These are phyloP conservation scores for Apiospora saccharicola DNA, from an alignment of 2,329 filamentous ascomycete genomes.

Conservation along the genomic window DNA sequence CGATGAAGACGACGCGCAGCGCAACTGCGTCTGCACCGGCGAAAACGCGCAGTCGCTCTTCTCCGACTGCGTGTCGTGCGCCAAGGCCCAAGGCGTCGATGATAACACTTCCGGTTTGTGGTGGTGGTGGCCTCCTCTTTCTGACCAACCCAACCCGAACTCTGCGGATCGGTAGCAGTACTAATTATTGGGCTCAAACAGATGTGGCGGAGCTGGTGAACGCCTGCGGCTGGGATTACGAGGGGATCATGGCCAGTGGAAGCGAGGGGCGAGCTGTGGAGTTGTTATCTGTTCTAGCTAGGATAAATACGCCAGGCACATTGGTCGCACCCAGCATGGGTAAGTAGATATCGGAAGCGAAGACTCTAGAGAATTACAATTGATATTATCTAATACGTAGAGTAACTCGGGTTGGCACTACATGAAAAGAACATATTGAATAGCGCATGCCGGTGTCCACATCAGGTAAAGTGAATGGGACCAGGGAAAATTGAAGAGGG, in stretches of 20 bases:
- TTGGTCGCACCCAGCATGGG: too few relatives aligned
- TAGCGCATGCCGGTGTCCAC: too few relatives aligned
- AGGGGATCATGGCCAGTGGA: background rate
- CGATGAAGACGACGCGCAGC: background rate
- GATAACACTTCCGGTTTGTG: background rate
- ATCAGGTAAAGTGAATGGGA: too few relatives aligned
- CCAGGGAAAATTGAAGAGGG: too few relatives aligned
- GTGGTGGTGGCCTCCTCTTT: background rate
- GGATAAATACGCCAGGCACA: too few relatives aligned
- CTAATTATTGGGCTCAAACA: background rate
- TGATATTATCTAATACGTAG: too few relatives aligned
- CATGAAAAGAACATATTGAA: too few relatives aligned
- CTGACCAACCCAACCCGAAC: too few relatives aligned
- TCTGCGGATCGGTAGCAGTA: background rate
- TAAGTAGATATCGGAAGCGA: too few relatives aligned
- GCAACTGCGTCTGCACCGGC: background rate
- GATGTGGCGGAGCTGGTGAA: background rate
- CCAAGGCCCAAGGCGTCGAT: background rate
- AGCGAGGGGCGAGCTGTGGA: background rate
- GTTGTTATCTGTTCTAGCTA: too few relatives aligned
- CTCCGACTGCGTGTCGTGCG: background rate
- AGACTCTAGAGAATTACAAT: too few relatives aligned
- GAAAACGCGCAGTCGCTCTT: background rate
- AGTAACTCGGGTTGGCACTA: too few relatives aligned
- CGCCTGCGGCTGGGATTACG: background rate